Percentiles rank a stretch among this genome's conserved stretches.
These are phyloP conservation scores for Sporothrix curviconia DNA, from an alignment of 2,329 filamentous ascomycete species.

Conservation along the genomic window DNA sequence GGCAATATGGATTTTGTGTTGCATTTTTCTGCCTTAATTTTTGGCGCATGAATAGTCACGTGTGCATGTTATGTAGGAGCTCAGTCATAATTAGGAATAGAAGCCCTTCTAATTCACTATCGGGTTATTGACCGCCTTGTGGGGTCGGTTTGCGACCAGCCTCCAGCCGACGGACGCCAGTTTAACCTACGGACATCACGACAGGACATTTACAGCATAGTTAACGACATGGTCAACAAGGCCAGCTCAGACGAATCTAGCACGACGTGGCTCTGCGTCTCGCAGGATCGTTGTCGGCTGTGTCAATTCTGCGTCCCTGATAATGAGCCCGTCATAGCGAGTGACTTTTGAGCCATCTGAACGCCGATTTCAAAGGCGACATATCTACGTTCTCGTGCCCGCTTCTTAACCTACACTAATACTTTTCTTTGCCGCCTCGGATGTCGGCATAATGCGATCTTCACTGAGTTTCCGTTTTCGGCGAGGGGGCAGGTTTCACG, in stretches of 20 bases:
- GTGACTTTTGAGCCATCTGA: conserved; percentile 1
- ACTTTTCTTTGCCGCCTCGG: neutral
- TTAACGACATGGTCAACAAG: neutral
- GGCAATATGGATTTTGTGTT: too few species aligned
- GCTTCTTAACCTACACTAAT: neutral
- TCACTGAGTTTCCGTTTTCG: conserved; percentile 1
- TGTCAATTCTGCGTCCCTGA: conserved; percentile 4
- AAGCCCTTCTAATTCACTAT: too few species aligned
- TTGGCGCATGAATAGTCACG: too few species aligned
- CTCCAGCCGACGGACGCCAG: neutral
- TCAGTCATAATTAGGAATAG: too few species aligned
- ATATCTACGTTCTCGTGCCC: conserved; percentile 3
- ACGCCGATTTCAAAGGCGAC: conserved; percentile 2
- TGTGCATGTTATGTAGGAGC: too few species aligned
- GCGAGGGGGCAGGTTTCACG: conserved; percentile 2
- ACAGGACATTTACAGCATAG: neutral
- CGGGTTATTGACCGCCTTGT: too few species aligned
- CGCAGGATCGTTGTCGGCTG: conserved; percentile 3
- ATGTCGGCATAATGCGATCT: neutral
- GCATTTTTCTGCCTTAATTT: too few species aligned
- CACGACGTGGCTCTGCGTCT: neutral
- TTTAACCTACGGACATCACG: neutral
- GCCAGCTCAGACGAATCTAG: neutral
- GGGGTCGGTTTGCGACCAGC: too few species aligned
- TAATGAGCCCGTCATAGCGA: conserved; percentile 6